Base-by-base conservation (phyloP, 2,329 filamentous ascomycete genomes). In the Cercospora sp. region DNA sequence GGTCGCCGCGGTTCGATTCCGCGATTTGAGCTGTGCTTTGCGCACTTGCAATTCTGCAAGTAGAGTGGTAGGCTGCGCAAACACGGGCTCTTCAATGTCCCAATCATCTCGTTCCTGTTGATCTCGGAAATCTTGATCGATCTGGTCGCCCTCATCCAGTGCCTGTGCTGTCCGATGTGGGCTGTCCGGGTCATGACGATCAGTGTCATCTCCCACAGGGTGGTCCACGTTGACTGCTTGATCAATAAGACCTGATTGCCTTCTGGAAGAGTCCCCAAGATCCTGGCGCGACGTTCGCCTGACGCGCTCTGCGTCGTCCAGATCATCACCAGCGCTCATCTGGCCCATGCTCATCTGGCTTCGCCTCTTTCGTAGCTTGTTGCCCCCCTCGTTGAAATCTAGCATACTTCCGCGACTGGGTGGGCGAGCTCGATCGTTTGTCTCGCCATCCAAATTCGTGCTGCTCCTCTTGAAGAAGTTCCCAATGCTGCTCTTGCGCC, bases 21-120 rank as follows among this genome's bases (percentile, higher is more conserved):
- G 89, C 69, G 89, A 84, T 79, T 92, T 94, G 75, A 96, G 90
- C 73, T 97, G 91, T 68, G 92, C 89, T 78, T 99, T 98, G 61
- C 95, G 90, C 71, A 97, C 82, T 77, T 97, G 93, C 7, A 99
- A 84, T 78, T 99, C 95, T 0, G 95, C 95, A 26, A 99, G 86
- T 0, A 99, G 85, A 0, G 95, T 99, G 0, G 93, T 97, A 0
- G 95, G 95, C 3, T 89, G 86, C 0, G 91, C 92, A 63, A 89
- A 85, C 70, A 88, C 90, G 1, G 83, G 75, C 2, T 84, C 83
- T 28, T 78, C 75, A 9, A 75, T 73, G 40, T 76, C 73, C 18
- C 55, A 74, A 2, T 83, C 80, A 3, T 82, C 78, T 16, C 81
- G 83, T 26, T 83, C 80, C 28, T 84, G 83, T 3, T 82, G 81